phyloP scores from a whole-genome alignment of 208 protist species.

The Trichomonas vaginalis region DNA sequence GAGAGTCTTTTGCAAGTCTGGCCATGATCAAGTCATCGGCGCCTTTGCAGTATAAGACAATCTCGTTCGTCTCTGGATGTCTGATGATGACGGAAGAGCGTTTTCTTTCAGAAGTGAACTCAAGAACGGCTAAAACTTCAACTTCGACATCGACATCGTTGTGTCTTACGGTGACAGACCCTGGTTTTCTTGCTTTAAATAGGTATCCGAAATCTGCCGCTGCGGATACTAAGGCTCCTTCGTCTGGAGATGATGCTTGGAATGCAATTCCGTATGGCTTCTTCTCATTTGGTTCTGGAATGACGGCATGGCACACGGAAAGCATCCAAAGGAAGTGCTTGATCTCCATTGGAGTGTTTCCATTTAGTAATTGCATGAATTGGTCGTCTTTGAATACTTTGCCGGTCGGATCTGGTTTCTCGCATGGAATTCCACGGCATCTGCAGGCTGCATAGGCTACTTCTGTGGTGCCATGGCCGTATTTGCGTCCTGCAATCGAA shows the following conservation, averaged over 20 bases:
- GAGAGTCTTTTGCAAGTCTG: background rate
- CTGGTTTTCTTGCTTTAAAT: background rate
- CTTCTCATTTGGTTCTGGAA: background rate
- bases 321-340: slow-evolving; percentile 9
- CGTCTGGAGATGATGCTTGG: slow-evolving; percentile 31
- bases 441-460: background rate
- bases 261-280: slow-evolving; percentile 2
- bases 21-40: slow-evolving; percentile 17
- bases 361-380: background rate
- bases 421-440: background rate
- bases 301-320: slow-evolving; percentile 18
- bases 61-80: slow-evolving; percentile 18
- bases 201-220: slow-evolving; percentile 8
- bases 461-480: slow-evolving; percentile 12
- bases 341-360: background rate
- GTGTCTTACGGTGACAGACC: background rate
- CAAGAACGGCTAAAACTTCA: slow-evolving; percentile 54
- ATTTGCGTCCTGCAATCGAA: background rate
- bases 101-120: slow-evolving; percentile 88
- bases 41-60: background rate
- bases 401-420: background rate
- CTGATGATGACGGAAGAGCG: slow-evolving; percentile 91
- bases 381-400: background rate
- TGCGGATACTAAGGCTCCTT: slow-evolving; percentile 21
- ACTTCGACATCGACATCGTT: background rate